Evolutionary conservation across 2,329 filamentous ascomycete species (phyloP), one percentile per base, ranked within the genome.

Genomic region (Fusarium compactum): DNA sequence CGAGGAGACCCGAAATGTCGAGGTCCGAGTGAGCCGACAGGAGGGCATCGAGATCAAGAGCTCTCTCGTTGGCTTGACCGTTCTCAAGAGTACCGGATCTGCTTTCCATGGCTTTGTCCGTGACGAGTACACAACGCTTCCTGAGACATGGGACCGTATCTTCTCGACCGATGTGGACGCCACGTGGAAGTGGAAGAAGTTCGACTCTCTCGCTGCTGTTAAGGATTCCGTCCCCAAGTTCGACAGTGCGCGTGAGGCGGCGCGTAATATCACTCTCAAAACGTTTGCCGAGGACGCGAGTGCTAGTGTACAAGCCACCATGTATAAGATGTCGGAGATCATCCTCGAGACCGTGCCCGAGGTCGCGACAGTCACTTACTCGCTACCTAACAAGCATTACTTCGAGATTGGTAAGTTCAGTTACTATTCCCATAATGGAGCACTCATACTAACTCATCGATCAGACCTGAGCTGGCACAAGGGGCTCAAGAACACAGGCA

Each of bases 311-410:
- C 96, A 99, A 84, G 91, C 91, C 76, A 98, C 95, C 66, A 98
- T 99, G 96, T 99, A 98, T 85, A 97, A 98, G 85, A 99, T 99
- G 95, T 90, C 89, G 75, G 92, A 95, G 80, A 85, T 91, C 80
- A 97, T 99, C 73, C 85, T 99, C 56, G 91, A 88, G 11, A 89
- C 86, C 24, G 92, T 90, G 25, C 91, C 94, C 16, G 85, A 90
- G 69, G 87, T 94, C 24, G 88, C 91, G 46, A 85, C 86, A 24
- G 93, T 96, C 44, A 88, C 91, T 75, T 98, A 98, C 79, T 86
- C 91, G 11, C 86, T 99, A 76, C 96, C 96, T 14, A 99, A 99
- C 86, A 98, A 98, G 85, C 96, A 99, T 83, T 98, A 98, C 84
- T 98, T 98, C 78, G 95, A 98, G 82, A 91, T 98, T 80, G 92